phyloP scores from a whole-genome alignment of 2,329 filamentous ascomycete genomes.

The Mycosphaerella sp. region DNA sequence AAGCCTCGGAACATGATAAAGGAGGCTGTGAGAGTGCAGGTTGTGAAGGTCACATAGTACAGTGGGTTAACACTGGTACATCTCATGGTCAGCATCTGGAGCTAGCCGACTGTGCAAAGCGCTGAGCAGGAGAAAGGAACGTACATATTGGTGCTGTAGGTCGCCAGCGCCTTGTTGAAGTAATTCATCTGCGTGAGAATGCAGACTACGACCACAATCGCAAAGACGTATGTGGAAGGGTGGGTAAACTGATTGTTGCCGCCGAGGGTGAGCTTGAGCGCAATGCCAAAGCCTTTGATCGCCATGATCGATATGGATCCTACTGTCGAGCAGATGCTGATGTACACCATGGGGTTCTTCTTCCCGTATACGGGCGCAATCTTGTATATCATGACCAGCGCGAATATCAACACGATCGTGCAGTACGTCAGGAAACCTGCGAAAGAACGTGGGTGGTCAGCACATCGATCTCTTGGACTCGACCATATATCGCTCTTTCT shows the following conservation, averaged over 20 bases:
- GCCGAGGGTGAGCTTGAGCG: conserved; percentile 85
- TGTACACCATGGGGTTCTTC: conserved; percentile 91
- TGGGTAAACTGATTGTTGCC: conserved; percentile 95
- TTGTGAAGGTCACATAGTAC: conserved; percentile 97
- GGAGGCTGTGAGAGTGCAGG: conserved; percentile 84
- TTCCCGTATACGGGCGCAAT: conserved; percentile 84
- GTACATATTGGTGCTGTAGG: conserved; percentile 96
- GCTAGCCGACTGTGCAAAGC: neutral
- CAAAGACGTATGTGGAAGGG: conserved; percentile 94
- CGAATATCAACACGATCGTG: conserved; percentile 70
- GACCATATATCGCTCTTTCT: neutral
- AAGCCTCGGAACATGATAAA: conserved; percentile 96
- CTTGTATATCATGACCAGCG: conserved; percentile 91
- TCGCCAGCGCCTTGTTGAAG: conserved; percentile 96
- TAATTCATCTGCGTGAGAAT: conserved; percentile 99
- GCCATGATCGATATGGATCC: conserved; percentile 99
- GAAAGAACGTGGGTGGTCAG: conserved; percentile 2
- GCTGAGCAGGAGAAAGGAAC: neutral
- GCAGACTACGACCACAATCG: conserved; percentile 86
- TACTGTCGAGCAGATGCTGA: conserved; percentile 96
- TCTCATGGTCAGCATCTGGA: neutral
- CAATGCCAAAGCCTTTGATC: conserved; percentile 97
- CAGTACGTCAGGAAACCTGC: conserved; percentile 87
- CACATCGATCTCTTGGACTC: neutral
- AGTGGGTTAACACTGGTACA: conserved; percentile 74